Evolutionary conservation across 2,329 filamentous ascomycete species (phyloP), one percentile per base, ranked within the genome.

Genomic region (Fonsecaea multimorphosa): DNA sequence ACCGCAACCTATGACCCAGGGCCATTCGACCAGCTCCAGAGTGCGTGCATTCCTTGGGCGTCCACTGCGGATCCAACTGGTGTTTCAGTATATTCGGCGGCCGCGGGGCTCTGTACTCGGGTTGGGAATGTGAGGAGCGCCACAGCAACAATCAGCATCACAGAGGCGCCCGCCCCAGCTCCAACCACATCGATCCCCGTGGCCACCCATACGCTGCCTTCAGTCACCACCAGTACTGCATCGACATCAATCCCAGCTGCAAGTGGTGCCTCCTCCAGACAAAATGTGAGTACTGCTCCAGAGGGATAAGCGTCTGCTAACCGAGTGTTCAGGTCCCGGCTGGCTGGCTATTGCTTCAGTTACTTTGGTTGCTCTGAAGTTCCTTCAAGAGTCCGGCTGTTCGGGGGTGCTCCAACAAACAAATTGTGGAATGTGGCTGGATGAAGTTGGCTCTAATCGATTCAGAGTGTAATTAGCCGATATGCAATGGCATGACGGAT

Each of bases 21-120:
- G 7, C 46, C 49, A 12, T 61, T 61, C 58, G 58, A 61, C 51
- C 29, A 55, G 22, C 49, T 54, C 24, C 58, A 54, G 49, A 55
- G 58, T 29, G 58, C 49, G 11, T 61, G 58, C 27, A 46, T 61
- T 55, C 9, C 49, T 11, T 61, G 24, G 14, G 58, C 58, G 12
- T 61, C 58, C 31, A 61, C 49, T 19, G 58, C 58, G 1, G 49
- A 61, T 14, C 49, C 49, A 46, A 19, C 22, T 5, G 58, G 24
- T 22, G 32, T 61, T 31, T 55, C 58, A 14, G n/a, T 44, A 6
- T 58, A 44, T 11, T 22, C 46, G 24, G 55, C 55, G 29, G 38
- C 22, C 1, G 38, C 55, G 55, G 55, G 55, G 34, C 34, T 58
- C 14, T 58, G 55, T 14, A 58, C 36, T 19, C 34, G 55, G 29